Evolutionary conservation across 1,139 yeast genomes (phyloP), one percentile per base, ranked within the genome.

Genomic region (Hemisphaericaspora subhashii): DNA sequence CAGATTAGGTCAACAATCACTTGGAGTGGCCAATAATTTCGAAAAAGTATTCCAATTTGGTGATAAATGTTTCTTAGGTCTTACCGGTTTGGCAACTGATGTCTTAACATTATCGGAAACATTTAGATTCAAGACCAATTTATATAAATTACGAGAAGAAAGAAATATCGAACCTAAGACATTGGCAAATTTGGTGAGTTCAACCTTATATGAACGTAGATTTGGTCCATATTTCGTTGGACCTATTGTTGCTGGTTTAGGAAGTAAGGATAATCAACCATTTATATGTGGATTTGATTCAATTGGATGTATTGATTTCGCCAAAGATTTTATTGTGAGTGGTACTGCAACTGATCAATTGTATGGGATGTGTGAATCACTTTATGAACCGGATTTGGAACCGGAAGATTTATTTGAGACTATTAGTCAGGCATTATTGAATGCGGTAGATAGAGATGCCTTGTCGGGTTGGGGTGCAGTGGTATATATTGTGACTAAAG

Each of bases 401-500:
- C 92, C 98, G 4, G 98, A 94, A 51, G 97, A 92, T 60, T 73
- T 94, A 55, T 94, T 94, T 61, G 98, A 94, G 64, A 90, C 98
- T 33, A 86, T 90, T 52, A 84, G 95, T 53, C 99, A 94, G 67
- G 90, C 97, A 0, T 70, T 94, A 47, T 73, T 92, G 67, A 89
- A 86, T 62, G 98, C 97, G 16, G 95, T 86, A 32, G 99, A 94
- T 63, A 85, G 99, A 73, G 98, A 94, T 67, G 96, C 98, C 5
- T 74, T 94, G 48, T 83, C 95, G 37, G 98, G 98, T 46, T 92
- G 98, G 97, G 99, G 99, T 55, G 97, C 96, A 12, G 86, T 87
- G 24, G 98, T 94, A 28, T 90, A 92, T 63, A 71, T 94, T 44
- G 80, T 94, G 42, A 88, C 96, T 40, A 90, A 90, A 69, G 98